These are phyloP conservation scores for Posidonia australis DNA, from an alignment of 106 monocot species.

Conservation along the genomic window DNA sequence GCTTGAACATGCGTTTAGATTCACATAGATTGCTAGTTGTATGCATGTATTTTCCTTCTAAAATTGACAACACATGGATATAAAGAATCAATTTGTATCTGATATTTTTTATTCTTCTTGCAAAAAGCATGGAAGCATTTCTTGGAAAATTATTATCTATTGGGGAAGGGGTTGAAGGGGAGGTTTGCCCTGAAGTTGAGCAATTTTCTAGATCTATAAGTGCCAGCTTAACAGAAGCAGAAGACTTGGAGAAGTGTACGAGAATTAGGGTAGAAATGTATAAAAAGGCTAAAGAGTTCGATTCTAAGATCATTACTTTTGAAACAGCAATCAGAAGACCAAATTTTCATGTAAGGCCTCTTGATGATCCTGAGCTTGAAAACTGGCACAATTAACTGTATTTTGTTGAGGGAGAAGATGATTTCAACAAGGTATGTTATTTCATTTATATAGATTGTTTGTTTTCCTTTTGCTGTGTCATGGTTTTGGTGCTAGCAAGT, in stretches of 20 bases:
- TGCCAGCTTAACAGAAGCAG: constrained; percentile 63
- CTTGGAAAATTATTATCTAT: no score
- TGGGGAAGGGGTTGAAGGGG: constrained; percentile 40
- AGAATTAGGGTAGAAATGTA: constrained; percentile 93
- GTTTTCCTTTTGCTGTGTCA: constrained; percentile 1
- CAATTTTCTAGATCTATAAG: constrained; percentile 46
- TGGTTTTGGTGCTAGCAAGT: constrained; percentile 2
- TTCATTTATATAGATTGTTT: background rate
- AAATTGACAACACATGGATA: no score
- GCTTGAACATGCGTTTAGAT: no score
- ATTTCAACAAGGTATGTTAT: constrained; percentile 85
- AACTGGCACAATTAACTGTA: constrained; percentile 98
- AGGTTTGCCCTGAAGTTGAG: constrained; percentile 47
- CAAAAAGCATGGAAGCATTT: no score
- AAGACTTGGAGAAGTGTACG: constrained; percentile 84
- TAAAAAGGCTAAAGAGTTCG: constrained; percentile 95
- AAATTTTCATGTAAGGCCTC: constrained; percentile 93
- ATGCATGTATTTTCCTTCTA: no score
- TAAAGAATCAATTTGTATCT: no score
- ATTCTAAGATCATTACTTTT: constrained; percentile 93
- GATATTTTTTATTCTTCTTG: no score
- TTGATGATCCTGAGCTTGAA: constrained; percentile 96
- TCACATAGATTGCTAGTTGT: no score
- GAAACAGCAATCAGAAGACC: constrained; percentile 98
- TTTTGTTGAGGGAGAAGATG: constrained; percentile 84